Base-by-base conservation (phyloP, 345 rosid species). In the Eucalyptus erythrocorys region DNA sequence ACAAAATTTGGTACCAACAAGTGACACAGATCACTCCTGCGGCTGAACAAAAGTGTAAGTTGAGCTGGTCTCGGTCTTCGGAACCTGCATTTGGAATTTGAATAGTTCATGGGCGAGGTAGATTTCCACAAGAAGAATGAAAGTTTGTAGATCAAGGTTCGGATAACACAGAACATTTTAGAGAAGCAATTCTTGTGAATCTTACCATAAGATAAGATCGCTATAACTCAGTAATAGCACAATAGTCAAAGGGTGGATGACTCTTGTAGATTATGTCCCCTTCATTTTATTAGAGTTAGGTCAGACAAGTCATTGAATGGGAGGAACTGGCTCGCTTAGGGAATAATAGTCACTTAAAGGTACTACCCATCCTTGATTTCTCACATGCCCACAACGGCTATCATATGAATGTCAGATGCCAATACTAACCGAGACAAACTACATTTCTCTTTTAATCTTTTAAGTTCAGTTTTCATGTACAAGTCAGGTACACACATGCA, bases 1-100 rank as follows among this genome's bases (percentile, higher is more conserved):
- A 76, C 47, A 22, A 71, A 71, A 76, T 76, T 40, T 40, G 82
- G 84, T 76, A 76, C 84, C 84, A 76, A 21, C 84, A 76, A 76
- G 84, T 22, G 30, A 76, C 47, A 21, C 13, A 51, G 84, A 76
- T 76, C 84, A 76, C 84, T 94, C 95, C 88, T 91, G 95, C 59
- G 95, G 95, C 81, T 88, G 94, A 90, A 91, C 93, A 71, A 93
- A 92, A 53, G 94, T 90, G 80, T 93, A 93, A 34, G 95, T 92
- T 55, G 96, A 94, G 91, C 96, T 93, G 79, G 95, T 92, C 91
- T 95, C 97, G 3, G 95, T 92, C 94, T 96, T 96, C 6, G 94
- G 93, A 48, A 93, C 94, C 98, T 96, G 94, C 91, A 92, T 21
- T 21, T 40, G 26, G 16, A 76, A 76, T 76, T 40, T 40, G 84